Evolutionary conservation across 306 rosid genomes (phyloP).

Genomic region (Gillenia trifoliata): DNA sequence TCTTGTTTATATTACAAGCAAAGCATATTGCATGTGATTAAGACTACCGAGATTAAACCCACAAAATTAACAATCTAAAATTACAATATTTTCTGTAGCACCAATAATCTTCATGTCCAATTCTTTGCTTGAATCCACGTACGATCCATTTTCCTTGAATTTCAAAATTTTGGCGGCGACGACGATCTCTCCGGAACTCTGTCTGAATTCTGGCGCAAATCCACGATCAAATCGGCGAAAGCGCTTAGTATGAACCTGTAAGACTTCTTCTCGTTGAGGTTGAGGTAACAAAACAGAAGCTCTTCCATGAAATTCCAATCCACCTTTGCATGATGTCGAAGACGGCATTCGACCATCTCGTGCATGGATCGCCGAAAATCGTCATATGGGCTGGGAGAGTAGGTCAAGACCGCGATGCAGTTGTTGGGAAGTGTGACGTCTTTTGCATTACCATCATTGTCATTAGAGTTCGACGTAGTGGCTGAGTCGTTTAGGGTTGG

Average conservation of each 20-base stretch:
- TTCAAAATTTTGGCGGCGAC: conserved; percentile 20
- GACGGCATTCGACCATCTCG: conserved; percentile 46
- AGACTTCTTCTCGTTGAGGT: conserved; percentile 57
- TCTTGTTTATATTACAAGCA: conserved; percentile 6
- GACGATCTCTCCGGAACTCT: conserved; percentile 6
- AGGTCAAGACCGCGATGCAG: conserved; percentile 51
- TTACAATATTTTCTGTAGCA: background rate
- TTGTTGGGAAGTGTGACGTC: conserved; percentile 28
- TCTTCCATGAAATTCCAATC: conserved; percentile 91
- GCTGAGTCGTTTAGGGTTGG: conserved; percentile 11
- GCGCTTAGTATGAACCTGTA: conserved; percentile 60
- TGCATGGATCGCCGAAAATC: conserved; percentile 66
- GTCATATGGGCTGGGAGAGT: conserved; percentile 45
- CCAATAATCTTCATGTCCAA: background rate
- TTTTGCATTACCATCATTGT: background rate
- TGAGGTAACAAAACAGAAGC: conserved; percentile 54
- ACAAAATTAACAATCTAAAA: background rate
- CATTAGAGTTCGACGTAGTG: background rate
- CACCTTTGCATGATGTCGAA: conserved; percentile 31
- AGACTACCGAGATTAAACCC: conserved; percentile 12
- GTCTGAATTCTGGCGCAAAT: conserved; percentile 32
- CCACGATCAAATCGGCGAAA: conserved; percentile 52
- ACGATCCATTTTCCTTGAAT: background rate
- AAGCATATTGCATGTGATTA: conserved; percentile 32
- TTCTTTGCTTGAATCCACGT: conserved; percentile 3